phyloP scores from a whole-genome alignment of 352 stramenopile species.

The Phytophthora sp. region DNA sequence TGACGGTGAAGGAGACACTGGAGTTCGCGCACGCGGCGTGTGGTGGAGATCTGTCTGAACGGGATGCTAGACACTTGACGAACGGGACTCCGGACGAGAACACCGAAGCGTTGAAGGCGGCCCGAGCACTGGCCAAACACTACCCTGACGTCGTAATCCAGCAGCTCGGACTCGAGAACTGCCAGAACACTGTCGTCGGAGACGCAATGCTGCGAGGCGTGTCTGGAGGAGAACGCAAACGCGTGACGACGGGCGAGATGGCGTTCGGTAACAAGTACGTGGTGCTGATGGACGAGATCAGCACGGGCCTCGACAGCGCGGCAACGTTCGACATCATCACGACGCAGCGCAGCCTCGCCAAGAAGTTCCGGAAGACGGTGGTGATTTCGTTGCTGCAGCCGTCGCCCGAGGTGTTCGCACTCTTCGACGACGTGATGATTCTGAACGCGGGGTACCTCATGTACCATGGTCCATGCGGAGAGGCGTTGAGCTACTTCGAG shows the following conservation, averaged over 20 bases:
- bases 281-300: constrained; percentile 20
- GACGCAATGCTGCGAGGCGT: constrained; percentile 18
- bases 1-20: constrained; percentile 32
- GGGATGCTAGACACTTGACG: constrained; percentile 4
- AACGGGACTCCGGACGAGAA: constrained; percentile 11
- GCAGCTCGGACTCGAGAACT: constrained; percentile 19
- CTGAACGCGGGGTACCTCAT: constrained; percentile 83
- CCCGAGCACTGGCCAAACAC: not conserved
- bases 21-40: constrained; percentile 28
- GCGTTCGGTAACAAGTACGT: constrained; percentile 20
- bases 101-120: not conserved
- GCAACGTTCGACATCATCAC: constrained; percentile 15
- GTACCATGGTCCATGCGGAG: constrained; percentile 46
- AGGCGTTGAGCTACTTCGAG: constrained; percentile 15
- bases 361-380: constrained; percentile 41
- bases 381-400: constrained; percentile 60
- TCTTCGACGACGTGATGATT: constrained; percentile 60
- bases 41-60: constrained; percentile 18
- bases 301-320: no score
- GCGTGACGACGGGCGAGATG: constrained; percentile 22
- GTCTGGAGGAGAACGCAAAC: constrained; percentile 18
- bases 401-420: constrained; percentile 48
- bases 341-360: constrained; percentile 2
- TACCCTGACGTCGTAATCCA: constrained; percentile 11
- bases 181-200: constrained; percentile 20